Percentiles rank a stretch among this genome's conserved stretches.
These are phyloP conservation scores for Nicotiana attenuata DNA, from an alignment of 257 asterid species.

Conservation along the genomic window DNA sequence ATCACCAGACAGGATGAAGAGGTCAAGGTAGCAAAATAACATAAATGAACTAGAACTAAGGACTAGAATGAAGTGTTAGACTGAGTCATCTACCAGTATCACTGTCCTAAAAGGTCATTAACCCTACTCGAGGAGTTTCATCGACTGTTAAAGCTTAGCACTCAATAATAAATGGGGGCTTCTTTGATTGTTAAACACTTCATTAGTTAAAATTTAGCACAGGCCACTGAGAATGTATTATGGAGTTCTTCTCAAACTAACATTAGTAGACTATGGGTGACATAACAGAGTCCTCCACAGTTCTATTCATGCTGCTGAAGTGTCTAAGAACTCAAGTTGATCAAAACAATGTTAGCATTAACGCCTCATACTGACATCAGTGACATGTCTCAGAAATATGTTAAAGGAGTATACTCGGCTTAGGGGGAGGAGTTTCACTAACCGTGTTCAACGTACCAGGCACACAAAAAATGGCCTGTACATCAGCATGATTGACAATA, in stretches of 20 bases:
- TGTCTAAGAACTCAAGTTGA: neutral
- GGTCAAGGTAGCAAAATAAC: neutral
- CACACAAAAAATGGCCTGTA: constrained; percentile 84
- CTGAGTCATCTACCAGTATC: neutral
- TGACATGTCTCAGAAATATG: neutral
- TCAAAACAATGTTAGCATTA: neutral
- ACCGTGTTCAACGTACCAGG: constrained; percentile 72
- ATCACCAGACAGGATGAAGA: neutral
- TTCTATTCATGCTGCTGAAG: neutral
- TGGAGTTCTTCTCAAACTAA: neutral
- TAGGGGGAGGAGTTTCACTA: constrained; percentile 28
- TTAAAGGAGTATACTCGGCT: constrained; percentile 7
- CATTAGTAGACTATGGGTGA: neutral
- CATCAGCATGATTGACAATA: constrained; percentile 72
- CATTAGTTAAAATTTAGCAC: neutral
- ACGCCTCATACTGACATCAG: neutral
- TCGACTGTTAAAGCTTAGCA: neutral
- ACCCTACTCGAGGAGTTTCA: neutral
- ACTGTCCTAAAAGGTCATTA: neutral
- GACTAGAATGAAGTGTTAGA: neutral
- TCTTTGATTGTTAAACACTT: neutral
- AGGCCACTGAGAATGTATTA: neutral
- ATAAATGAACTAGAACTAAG: neutral
- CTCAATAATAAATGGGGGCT: neutral
- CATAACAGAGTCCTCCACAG: neutral